These are phyloP conservation scores for Boletus rubescentipes DNA, from an alignment of 768 basidiomycete species.

Conservation along the genomic window DNA sequence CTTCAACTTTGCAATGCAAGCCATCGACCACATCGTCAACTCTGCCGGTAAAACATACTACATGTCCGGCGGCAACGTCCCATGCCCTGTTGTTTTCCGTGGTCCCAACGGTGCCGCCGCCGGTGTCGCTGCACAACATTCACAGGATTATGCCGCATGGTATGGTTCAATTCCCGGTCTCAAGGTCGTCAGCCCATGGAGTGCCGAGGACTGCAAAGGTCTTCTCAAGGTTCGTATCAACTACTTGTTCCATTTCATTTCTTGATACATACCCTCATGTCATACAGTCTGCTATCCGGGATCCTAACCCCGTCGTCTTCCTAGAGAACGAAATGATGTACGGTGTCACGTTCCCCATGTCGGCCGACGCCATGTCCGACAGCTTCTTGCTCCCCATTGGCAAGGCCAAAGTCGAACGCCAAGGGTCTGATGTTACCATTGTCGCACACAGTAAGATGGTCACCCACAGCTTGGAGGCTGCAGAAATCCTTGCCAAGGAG, in stretches of 20 bases:
- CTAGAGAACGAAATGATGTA: conserved; percentile 99
- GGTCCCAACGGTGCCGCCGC: conserved; percentile 98
- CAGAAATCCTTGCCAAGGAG: conserved; percentile 90
- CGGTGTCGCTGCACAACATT: conserved; percentile 96
- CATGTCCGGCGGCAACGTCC: conserved; percentile 99
- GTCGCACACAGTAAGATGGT: conserved; percentile 99
- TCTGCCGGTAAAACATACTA: conserved; percentile 99
- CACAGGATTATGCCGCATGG: conserved; percentile 97
- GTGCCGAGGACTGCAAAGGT: conserved; percentile 98
- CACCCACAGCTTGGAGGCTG: conserved; percentile 90
- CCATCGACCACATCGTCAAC: conserved; percentile 99
- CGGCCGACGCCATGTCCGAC: conserved; percentile 90
- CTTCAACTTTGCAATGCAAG: conserved; percentile 99
- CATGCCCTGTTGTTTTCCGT: conserved; percentile 98
- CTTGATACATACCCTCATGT: background rate
- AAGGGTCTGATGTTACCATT: conserved; percentile 90
- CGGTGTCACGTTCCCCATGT: conserved; percentile 96
- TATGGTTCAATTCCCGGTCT: conserved; percentile 91
- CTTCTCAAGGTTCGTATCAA: conserved; percentile 74
- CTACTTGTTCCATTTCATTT: background rate
- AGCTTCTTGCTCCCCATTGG: conserved; percentile 95
- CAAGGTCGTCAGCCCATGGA: conserved; percentile 98
- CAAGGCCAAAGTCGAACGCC: conserved; percentile 94
- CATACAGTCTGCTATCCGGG: conserved; percentile 86
- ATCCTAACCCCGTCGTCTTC: conserved; percentile 98